Evolutionary conservation across 148 eudicot species (phyloP).

Genomic region (Rhododendron vialii): DNA sequence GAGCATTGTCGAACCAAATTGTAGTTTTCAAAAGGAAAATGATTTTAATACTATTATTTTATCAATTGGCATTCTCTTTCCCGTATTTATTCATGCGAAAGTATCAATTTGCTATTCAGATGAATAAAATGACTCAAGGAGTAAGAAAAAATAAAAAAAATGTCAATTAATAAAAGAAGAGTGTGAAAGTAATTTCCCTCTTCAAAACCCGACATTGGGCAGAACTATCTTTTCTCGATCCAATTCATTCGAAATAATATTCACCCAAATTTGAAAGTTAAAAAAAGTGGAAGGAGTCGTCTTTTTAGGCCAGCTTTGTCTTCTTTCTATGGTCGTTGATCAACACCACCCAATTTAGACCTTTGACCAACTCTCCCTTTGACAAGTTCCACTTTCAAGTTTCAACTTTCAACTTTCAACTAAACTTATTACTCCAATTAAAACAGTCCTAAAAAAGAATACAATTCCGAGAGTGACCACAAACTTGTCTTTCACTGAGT

Average conservation of each 20-base stretch:
- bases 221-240: background rate
- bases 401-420: background rate
- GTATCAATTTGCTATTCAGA: background rate
- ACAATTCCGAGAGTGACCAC: background rate
- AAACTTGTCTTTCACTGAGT: background rate
- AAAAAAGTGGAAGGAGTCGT: background rate
- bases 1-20: too few species aligned
- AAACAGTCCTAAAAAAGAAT: too few species aligned
- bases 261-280: background rate
- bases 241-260: background rate
- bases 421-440: too few species aligned
- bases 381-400: background rate
- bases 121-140: background rate
- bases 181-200: too few species aligned
- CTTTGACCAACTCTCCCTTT: background rate
- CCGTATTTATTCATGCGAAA: too few species aligned
- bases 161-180: too few species aligned
- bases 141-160: too few species aligned
- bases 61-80: too few species aligned
- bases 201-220: background rate
- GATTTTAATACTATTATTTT: too few species aligned
- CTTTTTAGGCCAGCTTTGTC: constrained; percentile 1
- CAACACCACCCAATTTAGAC: constrained; percentile 12
- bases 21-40: too few species aligned
- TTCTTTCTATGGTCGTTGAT: constrained; percentile 3